A percentile compares a stretch with the other conserved stretches of the same genome.
Evolutionary conservation across 768 basidiomycete genomes (phyloP).

Genomic region (Royoungia palumana): DNA sequence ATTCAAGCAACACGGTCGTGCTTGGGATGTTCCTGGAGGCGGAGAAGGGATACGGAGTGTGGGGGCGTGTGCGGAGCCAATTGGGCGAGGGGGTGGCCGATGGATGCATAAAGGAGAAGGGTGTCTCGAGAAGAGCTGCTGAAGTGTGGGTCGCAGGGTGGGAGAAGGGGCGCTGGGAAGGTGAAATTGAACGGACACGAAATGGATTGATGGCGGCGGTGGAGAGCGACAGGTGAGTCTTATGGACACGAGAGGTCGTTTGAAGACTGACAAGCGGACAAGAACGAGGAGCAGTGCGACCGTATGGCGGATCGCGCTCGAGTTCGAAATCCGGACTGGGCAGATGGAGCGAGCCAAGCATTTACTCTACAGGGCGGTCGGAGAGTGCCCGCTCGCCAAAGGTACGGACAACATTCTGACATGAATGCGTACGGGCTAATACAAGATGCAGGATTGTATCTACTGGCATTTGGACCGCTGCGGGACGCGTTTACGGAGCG

Average conservation of each 20-base stretch:
- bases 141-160: conserved; percentile 82
- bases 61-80: conserved; percentile 64
- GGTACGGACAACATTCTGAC: conserved; percentile 37
- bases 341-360: conserved; percentile 63
- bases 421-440: conserved; percentile 12
- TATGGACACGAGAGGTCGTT: too few relatives aligned
- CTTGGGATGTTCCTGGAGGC: conserved; percentile 73
- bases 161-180: conserved; percentile 69
- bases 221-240: conserved; percentile 61
- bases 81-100: conserved; percentile 43
- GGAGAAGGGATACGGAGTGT: conserved; percentile 73
- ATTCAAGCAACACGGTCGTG: conserved; percentile 68
- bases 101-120: conserved; percentile 46
- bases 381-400: conserved; percentile 74
- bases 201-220: conserved; percentile 59
- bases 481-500: conserved; percentile 55
- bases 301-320: conserved; percentile 71
- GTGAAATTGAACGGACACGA: conserved; percentile 68
- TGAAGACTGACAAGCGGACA: conserved; percentile 9
- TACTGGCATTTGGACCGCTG: conserved; percentile 72
- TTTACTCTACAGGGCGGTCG: conserved; percentile 67
- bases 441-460: conserved; percentile 57
- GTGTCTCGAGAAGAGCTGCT: conserved; percentile 52
- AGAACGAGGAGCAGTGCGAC: conserved; percentile 67
- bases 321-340: conserved; percentile 69